These are phyloP conservation scores for Dillenia turbinata DNA, from an alignment of 164 flowering plant genomes.

Conservation along the genomic window DNA sequence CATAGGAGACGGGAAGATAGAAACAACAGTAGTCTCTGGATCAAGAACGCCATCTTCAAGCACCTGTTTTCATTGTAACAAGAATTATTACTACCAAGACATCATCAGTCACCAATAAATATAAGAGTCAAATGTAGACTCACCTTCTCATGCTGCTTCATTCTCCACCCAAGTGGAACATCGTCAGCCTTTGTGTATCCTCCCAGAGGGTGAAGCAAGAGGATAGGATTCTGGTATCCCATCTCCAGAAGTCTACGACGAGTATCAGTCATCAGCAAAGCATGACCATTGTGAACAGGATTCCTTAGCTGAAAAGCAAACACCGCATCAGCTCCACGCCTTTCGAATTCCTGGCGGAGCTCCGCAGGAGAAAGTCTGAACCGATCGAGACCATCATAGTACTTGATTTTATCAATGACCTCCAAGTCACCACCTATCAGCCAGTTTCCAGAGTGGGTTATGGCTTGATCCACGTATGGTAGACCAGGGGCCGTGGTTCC, in stretches of 20 bases:
- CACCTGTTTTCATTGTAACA: conserved; percentile 43
- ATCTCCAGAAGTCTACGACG: conserved; percentile 86
- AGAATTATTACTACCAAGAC: neutral
- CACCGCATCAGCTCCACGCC: conserved; percentile 88
- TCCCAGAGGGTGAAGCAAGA: conserved; percentile 92
- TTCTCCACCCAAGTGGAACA: conserved; percentile 89
- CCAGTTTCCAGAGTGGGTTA: conserved; percentile 74
- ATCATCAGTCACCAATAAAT: neutral
- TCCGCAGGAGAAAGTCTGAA: conserved; percentile 77
- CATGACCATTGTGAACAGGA: conserved; percentile 99
- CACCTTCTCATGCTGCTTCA: conserved; percentile 97
- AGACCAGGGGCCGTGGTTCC: conserved; percentile 84
- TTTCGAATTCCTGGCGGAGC: conserved; percentile 68
- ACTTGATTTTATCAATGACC: conserved; percentile 72
- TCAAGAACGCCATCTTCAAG: conserved; percentile 97
- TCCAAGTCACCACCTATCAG: conserved; percentile 87
- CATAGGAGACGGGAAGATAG: conserved; percentile 99
- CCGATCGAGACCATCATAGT: conserved; percentile 84
- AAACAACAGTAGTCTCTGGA: conserved; percentile 90
- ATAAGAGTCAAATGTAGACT: neutral
- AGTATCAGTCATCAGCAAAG: conserved; percentile 93
- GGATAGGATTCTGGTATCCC: conserved; percentile 91
- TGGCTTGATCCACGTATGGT: conserved; percentile 75
- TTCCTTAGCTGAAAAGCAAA: conserved; percentile 94
- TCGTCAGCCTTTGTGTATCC: conserved; percentile 98